These are phyloP conservation scores for Macadamia tetraphylla DNA, from an alignment of 164 flowering plant genomes.

Conservation along the genomic window DNA sequence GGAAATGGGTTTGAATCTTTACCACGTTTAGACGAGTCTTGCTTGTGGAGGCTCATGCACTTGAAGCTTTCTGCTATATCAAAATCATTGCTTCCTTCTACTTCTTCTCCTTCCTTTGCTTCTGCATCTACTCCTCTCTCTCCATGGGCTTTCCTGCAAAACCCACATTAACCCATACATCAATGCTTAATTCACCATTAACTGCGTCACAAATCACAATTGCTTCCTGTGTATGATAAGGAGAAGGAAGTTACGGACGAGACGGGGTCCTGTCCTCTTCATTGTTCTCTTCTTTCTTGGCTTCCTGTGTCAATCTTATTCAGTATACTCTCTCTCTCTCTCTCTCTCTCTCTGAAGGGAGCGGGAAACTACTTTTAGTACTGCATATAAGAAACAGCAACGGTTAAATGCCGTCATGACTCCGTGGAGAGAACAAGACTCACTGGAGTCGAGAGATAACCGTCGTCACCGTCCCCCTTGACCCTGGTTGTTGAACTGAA, in stretches of 20 bases:
- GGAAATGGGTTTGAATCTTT: background rate
- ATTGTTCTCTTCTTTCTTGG: background rate
- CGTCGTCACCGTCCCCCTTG: no score
- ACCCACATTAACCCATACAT: background rate
- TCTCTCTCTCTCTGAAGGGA: no score
- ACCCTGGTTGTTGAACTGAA: no score
- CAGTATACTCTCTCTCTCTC: background rate
- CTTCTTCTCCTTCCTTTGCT: background rate
- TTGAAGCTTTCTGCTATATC: conserved; percentile 1
- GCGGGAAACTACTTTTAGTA: no score
- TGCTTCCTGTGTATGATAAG: background rate
- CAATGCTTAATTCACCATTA: no score
- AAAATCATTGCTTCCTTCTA: background rate
- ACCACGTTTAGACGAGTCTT: background rate
- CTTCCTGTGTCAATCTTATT: background rate
- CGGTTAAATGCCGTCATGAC: no score
- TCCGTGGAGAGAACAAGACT: no score
- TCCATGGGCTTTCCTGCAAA: background rate
- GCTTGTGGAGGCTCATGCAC: conserved; percentile 9
- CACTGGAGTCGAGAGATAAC: no score
- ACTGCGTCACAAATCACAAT: background rate
- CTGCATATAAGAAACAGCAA: no score
- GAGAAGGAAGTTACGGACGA: background rate
- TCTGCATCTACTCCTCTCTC: background rate
- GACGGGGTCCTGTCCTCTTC: background rate